Evolutionary conservation across 2,329 filamentous ascomycete genomes (phyloP), one percentile per base, ranked within the genome.

Genomic region (Plenodomus biglobosus): DNA sequence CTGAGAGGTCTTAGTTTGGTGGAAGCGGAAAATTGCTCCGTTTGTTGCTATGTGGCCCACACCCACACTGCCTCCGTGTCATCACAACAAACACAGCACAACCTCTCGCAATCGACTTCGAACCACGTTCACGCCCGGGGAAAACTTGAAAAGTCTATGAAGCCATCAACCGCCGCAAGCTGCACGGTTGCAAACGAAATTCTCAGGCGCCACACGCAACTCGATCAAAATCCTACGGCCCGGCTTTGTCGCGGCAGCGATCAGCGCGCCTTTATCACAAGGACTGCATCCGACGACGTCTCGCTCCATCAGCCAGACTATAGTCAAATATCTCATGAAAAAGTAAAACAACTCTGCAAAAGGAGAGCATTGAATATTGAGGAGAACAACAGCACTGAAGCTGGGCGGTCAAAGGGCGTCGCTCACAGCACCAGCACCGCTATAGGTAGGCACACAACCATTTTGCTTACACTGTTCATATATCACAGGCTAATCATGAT

Each of bases 101-200:
- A 34, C 39, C 35, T 17, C 22, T 27, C 32, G 17, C 42, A 20
- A 37, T 41, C 40, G n/a, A 20, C 46, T 22, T 21, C 32, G 15
- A 42, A 44, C 44, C 41, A 42, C 42, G 20, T 54, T 21, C 40
- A 42, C 19, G 37, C 32, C 5, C 44, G 40, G 8, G 34, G 27
- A 15, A 18, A n/a, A 30, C 43, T 50, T 30, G 50, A 43, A 41
- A 32, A 34, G 21, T 27, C 49, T 17, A 60, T 61, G 61, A 56
- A 54, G 17, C 46, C 38, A 22, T 48, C 49, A 15, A 50, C 42
- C n/a, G 11, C 52, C 16, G 48, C 51, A 42, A 44, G 45, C 30
- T 53, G 40, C 35, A 40, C 50, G 15, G 37, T 53, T 39, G 51
- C 46, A n/a, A 53, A 49, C 42, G 55, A 55, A 46, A 16, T 53